Evolutionary conservation across 2,329 filamentous ascomycete genomes (phyloP).

Genomic region (Colletotrichum viniferum): DNA sequence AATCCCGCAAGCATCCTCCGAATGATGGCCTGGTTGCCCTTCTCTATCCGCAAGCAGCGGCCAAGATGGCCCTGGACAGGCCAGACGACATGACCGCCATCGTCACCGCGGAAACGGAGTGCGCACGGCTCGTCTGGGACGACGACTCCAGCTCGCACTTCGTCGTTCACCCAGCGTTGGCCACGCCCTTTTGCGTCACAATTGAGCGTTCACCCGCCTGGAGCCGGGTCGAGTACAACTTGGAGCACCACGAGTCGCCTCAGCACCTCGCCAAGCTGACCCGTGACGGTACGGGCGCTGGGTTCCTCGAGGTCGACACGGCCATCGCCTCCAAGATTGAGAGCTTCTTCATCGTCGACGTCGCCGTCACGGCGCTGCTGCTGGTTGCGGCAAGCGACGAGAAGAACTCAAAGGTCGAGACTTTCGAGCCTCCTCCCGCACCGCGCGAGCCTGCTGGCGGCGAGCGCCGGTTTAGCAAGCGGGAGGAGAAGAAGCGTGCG

Average conservation of each 20-base stretch:
- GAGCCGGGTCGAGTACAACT: conserved; percentile 66
- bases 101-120: conserved; percentile 69
- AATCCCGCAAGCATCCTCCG: conserved; percentile 55
- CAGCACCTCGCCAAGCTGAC: conserved; percentile 65
- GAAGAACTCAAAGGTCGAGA: conserved; percentile 53
- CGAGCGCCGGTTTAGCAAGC: conserved; percentile 33
- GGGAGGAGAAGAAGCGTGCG: conserved; percentile 23
- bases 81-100: conserved; percentile 63
- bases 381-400: conserved; percentile 64
- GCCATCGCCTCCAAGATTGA: conserved; percentile 63
- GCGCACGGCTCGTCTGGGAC: conserved; percentile 75
- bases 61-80: conserved; percentile 65
- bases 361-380: conserved; percentile 63
- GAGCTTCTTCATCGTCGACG: conserved; percentile 66
- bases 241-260: conserved; percentile 68
- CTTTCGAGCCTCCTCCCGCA: conserved; percentile 63
- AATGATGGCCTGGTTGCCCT: conserved; percentile 70
- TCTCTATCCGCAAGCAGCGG: conserved; percentile 69
- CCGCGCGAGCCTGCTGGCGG: conserved; percentile 25
- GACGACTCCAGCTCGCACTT: conserved; percentile 63
- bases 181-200: conserved; percentile 66
- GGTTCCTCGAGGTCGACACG: conserved; percentile 67
- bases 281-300: conserved; percentile 62
- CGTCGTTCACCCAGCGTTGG: conserved; percentile 66
- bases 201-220: conserved; percentile 63